Base-by-base conservation (phyloP, 2,329 filamentous ascomycete genomes). In the Moelleriella libera region DNA sequence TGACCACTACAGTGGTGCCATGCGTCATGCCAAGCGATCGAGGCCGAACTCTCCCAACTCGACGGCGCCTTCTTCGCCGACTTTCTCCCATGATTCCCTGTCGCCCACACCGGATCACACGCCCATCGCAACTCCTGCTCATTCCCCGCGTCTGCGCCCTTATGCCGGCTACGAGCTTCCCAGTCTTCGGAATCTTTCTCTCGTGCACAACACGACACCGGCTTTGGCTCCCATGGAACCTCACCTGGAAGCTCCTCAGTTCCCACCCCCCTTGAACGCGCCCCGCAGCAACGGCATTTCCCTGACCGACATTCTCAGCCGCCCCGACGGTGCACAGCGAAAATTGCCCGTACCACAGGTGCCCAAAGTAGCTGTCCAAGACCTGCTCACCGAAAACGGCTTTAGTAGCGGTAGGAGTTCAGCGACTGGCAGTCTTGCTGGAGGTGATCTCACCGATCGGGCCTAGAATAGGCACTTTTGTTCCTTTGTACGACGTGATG, bases 41-140 rank as follows among this genome's bases (percentile, higher is more conserved):
- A 75, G 90, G 56, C 90, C 92, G 42, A 92, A 89, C 63, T 96
- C 90, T 37, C 92, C 90, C 47, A 88, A 94, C 67, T 96, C 89
- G 7, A 97, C 90, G 2, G 90, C 90, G 44, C 92, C 92, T 21
- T 94, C 90, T 30, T 97, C 90, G 32, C 90, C 90, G 30, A 96
- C 89, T 4, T 95, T 96, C 64, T 96, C 90, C 2, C 88, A 96
- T 67, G 88, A 95, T 65, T 96, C 90, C 9, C 76, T 90, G 44
- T 97, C 90, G 8, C 92, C 90, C 5, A 98, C 90, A 2, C 92
- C 90, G 9, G 90, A 97, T 60, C 89, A 96, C 70, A 97, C 92
- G n/a, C 90, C 90, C n/a, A 80, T 97, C 48, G 90, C 89, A 30
- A 98, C 90, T 5, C 90, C 90, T 5, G 90, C 89, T 42, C 92